Evolutionary conservation across 2,329 filamentous ascomycete species (phyloP), one percentile per base, ranked within the genome.

Genomic region (Scytalidium sp.): DNA sequence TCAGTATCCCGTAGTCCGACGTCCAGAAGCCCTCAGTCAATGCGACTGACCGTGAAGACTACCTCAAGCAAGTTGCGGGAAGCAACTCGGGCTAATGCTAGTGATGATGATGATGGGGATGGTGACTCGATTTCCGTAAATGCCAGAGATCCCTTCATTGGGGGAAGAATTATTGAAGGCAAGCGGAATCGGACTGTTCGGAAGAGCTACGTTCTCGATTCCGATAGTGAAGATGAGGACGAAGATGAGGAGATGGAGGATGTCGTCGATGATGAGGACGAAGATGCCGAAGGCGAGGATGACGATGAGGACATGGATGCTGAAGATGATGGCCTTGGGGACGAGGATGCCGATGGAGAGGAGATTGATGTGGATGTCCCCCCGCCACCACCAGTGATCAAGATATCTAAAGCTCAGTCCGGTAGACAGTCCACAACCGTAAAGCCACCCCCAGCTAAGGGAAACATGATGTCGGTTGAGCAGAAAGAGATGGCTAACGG

Each of bases 301-400:
- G 69, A 68, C 6, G 60, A 67, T 44, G 61, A 63, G n/a, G 59
- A 61, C 39, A 58, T 60, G 48, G 64, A 67, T 46, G 58, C 56
- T 20, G 71, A 67, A 49, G 67, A 65, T 25, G 69, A 70, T 19
- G 72, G 73, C 7, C 65, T 70, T 1, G 67, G 70, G 4, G 67
- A 74, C n/a, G 64, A 67, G 21, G 70, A 77, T 45, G 74, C 69
- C 3, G 75, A 78, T 32, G 73, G 59, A 3, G 70, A 70, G 27
- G 52, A 61, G 50, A 52, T 65, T 22, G 66, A 66, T 45, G 63
- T 67, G 56, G 64, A 65, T 36, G 44, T 57, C 20, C 55, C 57
- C 25, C 60, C 60, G 17, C 57, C 62, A 32, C 57, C 62, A 29
- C 59, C 63, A 13, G 54, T 54, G 17, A 64, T 65, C 53, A 64